Conservation (phyloP, 2,329 filamentous ascomycete genomes). For the Neoscytalidium dimidiatum region DNA sequence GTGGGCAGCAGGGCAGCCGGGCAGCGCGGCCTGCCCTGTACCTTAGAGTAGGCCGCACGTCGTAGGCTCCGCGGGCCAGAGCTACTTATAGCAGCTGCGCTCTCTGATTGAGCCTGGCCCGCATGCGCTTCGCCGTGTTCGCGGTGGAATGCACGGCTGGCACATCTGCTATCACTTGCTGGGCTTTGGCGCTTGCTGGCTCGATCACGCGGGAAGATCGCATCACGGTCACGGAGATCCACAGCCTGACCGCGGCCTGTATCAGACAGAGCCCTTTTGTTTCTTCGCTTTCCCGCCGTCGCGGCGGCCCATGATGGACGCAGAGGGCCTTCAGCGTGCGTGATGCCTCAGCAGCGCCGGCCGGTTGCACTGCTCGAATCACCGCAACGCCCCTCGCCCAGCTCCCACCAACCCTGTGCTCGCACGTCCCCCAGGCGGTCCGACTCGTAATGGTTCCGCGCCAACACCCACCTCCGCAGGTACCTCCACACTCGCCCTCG, state of each 20-base stretch:
- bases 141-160: slow-evolving; percentile 9
- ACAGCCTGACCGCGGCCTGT: slow-evolving; percentile 13
- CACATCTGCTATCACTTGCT: slow-evolving; percentile 10
- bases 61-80: background rate
- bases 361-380: slow-evolving; percentile 14
- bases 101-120: background rate
- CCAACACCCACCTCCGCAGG: slow-evolving; percentile 17
- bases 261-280: background rate
- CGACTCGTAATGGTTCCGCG: slow-evolving; percentile 19
- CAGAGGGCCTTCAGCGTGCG: background rate
- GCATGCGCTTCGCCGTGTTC: slow-evolving; percentile 1
- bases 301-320: slow-evolving; percentile 7
- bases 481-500: slow-evolving; percentile 11
- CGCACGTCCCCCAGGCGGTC: slow-evolving; percentile 14
- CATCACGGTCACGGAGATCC: slow-evolving; percentile 16
- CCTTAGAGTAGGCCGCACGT: no score
- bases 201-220: slow-evolving; percentile 17
- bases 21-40: background rate
- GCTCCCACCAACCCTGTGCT: slow-evolving; percentile 13
- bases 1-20: background rate
- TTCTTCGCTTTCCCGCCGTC: background rate
- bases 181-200: slow-evolving; percentile 13
- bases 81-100: background rate
- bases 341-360: slow-evolving; percentile 10
- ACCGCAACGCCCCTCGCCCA: slow-evolving; percentile 12